These are phyloP conservation scores for Canna indica DNA, from an alignment of 176 grass and related monocot species.

Conservation along the genomic window DNA sequence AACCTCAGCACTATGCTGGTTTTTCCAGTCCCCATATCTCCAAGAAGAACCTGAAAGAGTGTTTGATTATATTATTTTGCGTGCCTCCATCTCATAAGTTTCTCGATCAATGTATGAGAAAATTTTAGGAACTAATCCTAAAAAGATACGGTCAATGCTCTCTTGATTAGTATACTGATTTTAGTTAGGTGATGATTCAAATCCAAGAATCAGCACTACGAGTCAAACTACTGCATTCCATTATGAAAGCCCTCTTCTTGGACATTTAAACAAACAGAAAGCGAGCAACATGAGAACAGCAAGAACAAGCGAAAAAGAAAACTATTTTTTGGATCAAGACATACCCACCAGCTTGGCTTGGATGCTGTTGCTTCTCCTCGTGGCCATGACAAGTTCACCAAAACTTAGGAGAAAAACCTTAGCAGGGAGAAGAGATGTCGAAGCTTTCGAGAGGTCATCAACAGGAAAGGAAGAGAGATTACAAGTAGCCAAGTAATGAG, in stretches of 20 bases:
- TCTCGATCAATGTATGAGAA: no score
- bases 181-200: neutral
- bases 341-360: conserved; percentile 90
- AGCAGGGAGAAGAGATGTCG: neutral
- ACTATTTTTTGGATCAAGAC: neutral
- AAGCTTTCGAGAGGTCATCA: neutral
- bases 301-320: conserved; percentile 4
- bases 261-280: neutral
- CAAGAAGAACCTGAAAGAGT: conserved; percentile 40
- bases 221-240: no score
- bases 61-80: no score
- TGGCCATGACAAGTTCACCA: conserved; percentile 3
- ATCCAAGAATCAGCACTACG: neutral
- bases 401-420: neutral
- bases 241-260: neutral
- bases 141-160: no score
- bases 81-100: no score
- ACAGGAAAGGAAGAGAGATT: neutral
- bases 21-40: conserved; percentile 74
- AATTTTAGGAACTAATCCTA: no score
- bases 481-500: neutral
- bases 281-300: neutral
- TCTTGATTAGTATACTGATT: neutral
- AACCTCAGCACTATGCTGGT: conserved; percentile 70
- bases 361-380: conserved; percentile 31